Conservation (phyloP, 2,329 filamentous ascomycete species). For the Ilyonectria sp. region DNA sequence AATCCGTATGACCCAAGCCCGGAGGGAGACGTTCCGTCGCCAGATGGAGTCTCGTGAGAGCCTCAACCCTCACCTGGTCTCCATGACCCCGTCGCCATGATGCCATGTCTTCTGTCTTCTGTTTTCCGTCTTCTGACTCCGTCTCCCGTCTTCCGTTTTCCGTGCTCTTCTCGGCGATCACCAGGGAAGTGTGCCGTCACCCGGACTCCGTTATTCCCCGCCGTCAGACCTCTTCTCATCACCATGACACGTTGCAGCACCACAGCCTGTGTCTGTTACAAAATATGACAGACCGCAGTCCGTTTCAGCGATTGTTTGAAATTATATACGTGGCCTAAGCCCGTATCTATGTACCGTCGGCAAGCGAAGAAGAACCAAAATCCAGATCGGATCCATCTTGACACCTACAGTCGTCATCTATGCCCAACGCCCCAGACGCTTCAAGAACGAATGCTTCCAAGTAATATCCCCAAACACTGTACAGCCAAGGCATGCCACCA, state of each 20-base stretch:
- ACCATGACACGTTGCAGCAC: slow-evolving; percentile 5
- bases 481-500: slow-evolving; percentile 35
- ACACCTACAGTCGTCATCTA: slow-evolving; percentile 38
- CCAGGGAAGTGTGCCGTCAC: not conserved
- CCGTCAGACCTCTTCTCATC: not conserved
- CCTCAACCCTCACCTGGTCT: slow-evolving; percentile 6
- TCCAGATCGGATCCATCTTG: slow-evolving; percentile 16
- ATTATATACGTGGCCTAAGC: slow-evolving; percentile 22
- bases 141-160: not conserved
- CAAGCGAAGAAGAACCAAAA: slow-evolving; percentile 18
- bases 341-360: slow-evolving; percentile 6
- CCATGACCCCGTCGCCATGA: slow-evolving; percentile 6
- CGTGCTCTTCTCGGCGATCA: not conserved
- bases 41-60: slow-evolving; percentile 9
- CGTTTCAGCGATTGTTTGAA: slow-evolving; percentile 13
- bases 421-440: slow-evolving; percentile 46
- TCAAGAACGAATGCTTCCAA: slow-evolving; percentile 45
- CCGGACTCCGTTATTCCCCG: not conserved
- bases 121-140: not conserved
- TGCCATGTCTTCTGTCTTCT: not conserved
- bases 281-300: not conserved
- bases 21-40: slow-evolving; percentile 23
- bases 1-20: slow-evolving; percentile 6
- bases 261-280: not conserved
- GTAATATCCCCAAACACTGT: slow-evolving; percentile 41